A percentile compares a stretch with the other conserved stretches of the same genome.
Evolutionary conservation across 2,329 filamentous ascomycete genomes (phyloP).

Genomic region (Claviceps cyperi): DNA sequence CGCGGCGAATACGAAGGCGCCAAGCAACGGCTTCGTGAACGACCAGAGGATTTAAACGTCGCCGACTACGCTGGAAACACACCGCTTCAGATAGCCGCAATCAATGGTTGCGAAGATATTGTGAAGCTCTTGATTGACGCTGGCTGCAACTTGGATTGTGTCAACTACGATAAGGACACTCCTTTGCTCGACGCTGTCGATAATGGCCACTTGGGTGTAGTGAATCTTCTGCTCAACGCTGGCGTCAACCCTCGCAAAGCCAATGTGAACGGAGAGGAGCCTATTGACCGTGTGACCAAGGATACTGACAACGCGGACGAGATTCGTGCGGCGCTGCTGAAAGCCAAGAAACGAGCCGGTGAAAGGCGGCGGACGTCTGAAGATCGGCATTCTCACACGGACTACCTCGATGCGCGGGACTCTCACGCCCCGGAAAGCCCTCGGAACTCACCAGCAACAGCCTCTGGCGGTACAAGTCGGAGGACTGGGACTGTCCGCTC

Average conservation of each 20-base stretch:
- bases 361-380: conserved; percentile 42
- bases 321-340: conserved; percentile 55
- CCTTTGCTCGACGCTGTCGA: conserved; percentile 93
- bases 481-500: conserved; percentile 42
- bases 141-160: conserved; percentile 69
- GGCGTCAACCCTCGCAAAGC: conserved; percentile 85
- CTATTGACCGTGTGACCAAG: conserved; percentile 66
- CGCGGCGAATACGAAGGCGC: conserved; percentile 69
- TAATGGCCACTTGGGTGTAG: conserved; percentile 81
- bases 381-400: conserved; percentile 35
- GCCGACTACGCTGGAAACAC: conserved; percentile 94
- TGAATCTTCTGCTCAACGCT: conserved; percentile 67
- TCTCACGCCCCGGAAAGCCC: conserved; percentile 45
- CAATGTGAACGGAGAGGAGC: conserved; percentile 86
- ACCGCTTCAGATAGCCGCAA: conserved; percentile 79
- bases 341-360: conserved; percentile 39
- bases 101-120: conserved; percentile 76
- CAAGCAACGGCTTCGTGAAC: conserved; percentile 58
- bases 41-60: conserved; percentile 77
- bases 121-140: conserved; percentile 76
- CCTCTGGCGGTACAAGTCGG: conserved; percentile 25
- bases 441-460: conserved; percentile 37
- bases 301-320: conserved; percentile 66
- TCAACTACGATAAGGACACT: conserved; percentile 75
- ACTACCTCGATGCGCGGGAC: conserved; percentile 32